These are phyloP conservation scores for Prillingera fragicola DNA, from an alignment of 1,284 basidiomycete genomes.

Conservation along the genomic window DNA sequence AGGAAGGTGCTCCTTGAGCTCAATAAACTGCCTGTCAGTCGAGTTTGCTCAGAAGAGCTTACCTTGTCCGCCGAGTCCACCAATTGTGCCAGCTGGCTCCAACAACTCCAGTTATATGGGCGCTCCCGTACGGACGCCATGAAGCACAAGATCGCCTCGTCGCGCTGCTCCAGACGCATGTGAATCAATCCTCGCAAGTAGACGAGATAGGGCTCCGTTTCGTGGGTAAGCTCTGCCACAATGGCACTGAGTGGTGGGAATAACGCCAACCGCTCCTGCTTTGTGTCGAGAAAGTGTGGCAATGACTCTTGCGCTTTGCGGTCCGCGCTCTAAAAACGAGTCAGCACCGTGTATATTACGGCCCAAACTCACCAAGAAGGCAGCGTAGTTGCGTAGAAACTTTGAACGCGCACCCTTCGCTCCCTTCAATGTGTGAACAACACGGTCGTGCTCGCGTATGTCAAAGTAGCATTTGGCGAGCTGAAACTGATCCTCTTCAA, in stretches of 20 bases:
- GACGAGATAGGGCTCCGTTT: conserved; percentile 72
- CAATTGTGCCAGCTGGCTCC: conserved; percentile 74
- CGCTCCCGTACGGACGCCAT: conserved; percentile 71
- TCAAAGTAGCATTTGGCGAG: conserved; percentile 73
- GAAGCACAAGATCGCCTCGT: conserved; percentile 78
- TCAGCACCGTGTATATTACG: conserved; percentile 23
- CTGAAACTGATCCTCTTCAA: conserved; percentile 54
- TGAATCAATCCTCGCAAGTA: conserved; percentile 72
- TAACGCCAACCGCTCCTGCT: conserved; percentile 60
- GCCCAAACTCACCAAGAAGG: conserved; percentile 67
- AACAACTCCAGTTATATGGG: conserved; percentile 95
- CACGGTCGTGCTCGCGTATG: conserved; percentile 72
- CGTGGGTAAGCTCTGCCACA: conserved; percentile 56
- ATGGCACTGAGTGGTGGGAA: conserved; percentile 63
- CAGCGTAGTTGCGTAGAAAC: conserved; percentile 75
- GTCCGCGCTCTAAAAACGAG: conserved; percentile 41
- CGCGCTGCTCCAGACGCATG: conserved; percentile 66
- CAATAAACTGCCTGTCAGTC: conserved; percentile 45
- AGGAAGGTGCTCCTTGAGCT: conserved; percentile 44
- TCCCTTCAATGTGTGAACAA: conserved; percentile 59
- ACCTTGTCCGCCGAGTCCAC: conserved; percentile 89
- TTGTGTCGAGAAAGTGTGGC: conserved; percentile 55
- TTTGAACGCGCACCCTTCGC: conserved; percentile 65
- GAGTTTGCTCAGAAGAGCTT: conserved; percentile 13
- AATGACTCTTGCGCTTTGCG: conserved; percentile 48